Evolutionary conservation across 2,329 filamentous ascomycete species (phyloP), one percentile per base, ranked within the genome.

Genomic region (Orbilia blumenaviensis): DNA sequence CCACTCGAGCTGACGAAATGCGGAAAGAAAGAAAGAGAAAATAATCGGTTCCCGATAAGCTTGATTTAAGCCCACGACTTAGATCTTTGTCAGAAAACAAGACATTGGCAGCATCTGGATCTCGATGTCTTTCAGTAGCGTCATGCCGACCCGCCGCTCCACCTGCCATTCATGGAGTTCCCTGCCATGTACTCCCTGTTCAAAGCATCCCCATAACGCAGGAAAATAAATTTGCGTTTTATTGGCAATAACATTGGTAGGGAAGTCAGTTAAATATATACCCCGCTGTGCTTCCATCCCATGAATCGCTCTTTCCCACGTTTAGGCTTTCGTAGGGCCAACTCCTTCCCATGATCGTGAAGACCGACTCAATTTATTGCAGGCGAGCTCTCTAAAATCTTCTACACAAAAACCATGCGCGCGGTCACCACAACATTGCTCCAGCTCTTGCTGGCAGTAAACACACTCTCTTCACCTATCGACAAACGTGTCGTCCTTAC

Each of bases 401-500:
- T 16, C 10, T 21, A 14, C 29, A 14, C 21, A 25, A 56, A 23
- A 44, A 18, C 5, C 10, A 72, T 72, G 67, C 34, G 56, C 38
- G 7, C 34, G 23, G 16, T 71, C 44, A 56, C 52, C 27, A 42
- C 56, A 2, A 58, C 54, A n/a, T 14, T 75, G 27, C 56, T 68
- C 44, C 71, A 68, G 38, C 38, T 75, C 4, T 27, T 52, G 46
- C 63, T 75, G 56, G 63, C 46, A 44, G 63, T 63, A 9, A 64
- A 63, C 2, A 36, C 44, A 10, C 18, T 62, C 14, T 29, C 23
- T 32, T 29, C 25, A 1, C 71, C 71, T 7, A 54, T 75, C 23
- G 16, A 68, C 9, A 75, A 75, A 25, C 71, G 63, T 56, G 63
- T 52, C 36, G 56, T 81, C 6, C 79, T 82, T 8, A 79, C 80